Evolutionary conservation across 352 stramenopile species (phyloP).

Genomic region (Pythium phragmiticola): DNA sequence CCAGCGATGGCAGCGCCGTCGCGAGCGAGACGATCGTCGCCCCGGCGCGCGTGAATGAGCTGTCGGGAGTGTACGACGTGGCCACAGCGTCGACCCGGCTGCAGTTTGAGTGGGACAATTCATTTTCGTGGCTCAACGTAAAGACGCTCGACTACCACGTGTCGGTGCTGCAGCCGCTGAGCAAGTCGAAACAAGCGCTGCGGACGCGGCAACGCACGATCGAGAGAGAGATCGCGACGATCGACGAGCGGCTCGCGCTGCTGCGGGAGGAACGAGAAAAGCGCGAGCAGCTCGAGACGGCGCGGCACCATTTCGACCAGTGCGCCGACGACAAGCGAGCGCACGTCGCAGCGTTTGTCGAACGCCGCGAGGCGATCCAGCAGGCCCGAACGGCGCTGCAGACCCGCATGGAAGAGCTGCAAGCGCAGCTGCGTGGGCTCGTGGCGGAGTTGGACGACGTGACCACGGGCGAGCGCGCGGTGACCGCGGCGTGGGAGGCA

Average conservation of each 20-base stretch:
- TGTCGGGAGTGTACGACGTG: slow-evolving; percentile 51
- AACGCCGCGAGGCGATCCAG: slow-evolving; percentile 35
- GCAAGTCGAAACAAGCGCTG: slow-evolving; percentile 34
- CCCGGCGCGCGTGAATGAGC: slow-evolving; percentile 49
- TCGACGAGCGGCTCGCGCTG: slow-evolving; percentile 34
- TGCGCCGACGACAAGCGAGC: slow-evolving; percentile 41
- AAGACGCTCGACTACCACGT: slow-evolving; percentile 87
- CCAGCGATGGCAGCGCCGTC: neutral
- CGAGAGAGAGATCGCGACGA: slow-evolving; percentile 22
- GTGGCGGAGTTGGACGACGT: slow-evolving; percentile 55
- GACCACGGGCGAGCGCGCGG: slow-evolving; percentile 34
- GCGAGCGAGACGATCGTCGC: slow-evolving; percentile 33
- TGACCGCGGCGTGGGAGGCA: slow-evolving; percentile 38
- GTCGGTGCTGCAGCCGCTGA: slow-evolving; percentile 62
- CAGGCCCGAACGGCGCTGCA: slow-evolving; percentile 43
- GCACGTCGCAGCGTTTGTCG: slow-evolving; percentile 32
- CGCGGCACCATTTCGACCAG: slow-evolving; percentile 34
- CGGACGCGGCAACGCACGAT: slow-evolving; percentile 35
- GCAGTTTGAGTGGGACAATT: slow-evolving; percentile 79
- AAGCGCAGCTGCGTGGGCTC: slow-evolving; percentile 37
- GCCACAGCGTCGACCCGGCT: slow-evolving; percentile 34
- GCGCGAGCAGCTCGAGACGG: slow-evolving; percentile 36
- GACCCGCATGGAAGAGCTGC: slow-evolving; percentile 57
- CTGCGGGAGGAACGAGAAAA: slow-evolving; percentile 36
- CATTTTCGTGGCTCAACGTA: slow-evolving; percentile 83